Percentiles rank a stretch among this genome's conserved stretches.
These are phyloP conservation scores for Phytophthora europaea DNA, from an alignment of 352 stramenopile genomes.

Conservation along the genomic window DNA sequence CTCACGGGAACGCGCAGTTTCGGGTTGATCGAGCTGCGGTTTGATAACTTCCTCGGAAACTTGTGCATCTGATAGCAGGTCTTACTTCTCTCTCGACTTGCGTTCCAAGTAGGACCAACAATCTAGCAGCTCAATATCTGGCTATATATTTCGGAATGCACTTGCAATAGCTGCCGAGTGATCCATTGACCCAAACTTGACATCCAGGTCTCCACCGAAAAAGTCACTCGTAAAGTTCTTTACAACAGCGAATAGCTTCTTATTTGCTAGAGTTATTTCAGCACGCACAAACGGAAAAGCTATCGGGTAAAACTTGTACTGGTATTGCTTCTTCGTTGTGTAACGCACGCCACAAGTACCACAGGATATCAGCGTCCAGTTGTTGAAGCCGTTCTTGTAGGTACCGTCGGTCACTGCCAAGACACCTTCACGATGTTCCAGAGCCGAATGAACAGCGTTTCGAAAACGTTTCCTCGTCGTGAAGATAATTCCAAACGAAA, in stretches of 20 bases:
- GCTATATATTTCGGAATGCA: background rate
- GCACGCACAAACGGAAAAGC: slow-evolving; percentile 19
- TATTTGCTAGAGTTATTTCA: background rate
- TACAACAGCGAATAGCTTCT: background rate
- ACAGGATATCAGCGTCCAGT: slow-evolving; percentile 16
- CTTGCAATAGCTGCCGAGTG: no score
- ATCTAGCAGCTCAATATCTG: background rate
- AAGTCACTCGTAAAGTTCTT: background rate
- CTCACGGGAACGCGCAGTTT: no score
- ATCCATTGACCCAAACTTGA: background rate
- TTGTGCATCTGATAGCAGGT: no score
- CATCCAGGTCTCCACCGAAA: background rate
- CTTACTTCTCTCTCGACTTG: no score
- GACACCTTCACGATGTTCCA: background rate
- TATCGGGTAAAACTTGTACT: slow-evolving; percentile 16
- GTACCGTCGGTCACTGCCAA: slow-evolving; percentile 8
- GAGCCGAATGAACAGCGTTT: background rate
- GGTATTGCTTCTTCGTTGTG: slow-evolving; percentile 1
- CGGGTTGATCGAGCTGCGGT: no score
- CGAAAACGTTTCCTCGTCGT: background rate
- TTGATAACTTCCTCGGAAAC: no score
- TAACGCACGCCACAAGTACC: slow-evolving; percentile 13
- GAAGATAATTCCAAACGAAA: background rate
- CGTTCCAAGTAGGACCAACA: no score
- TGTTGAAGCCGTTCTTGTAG: slow-evolving; percentile 19